Percentiles rank a stretch among this genome's conserved stretches.
These are phyloP conservation scores for Cylindrodendrum hubeiense DNA, from an alignment of 2,329 filamentous ascomycete genomes.

Conservation along the genomic window DNA sequence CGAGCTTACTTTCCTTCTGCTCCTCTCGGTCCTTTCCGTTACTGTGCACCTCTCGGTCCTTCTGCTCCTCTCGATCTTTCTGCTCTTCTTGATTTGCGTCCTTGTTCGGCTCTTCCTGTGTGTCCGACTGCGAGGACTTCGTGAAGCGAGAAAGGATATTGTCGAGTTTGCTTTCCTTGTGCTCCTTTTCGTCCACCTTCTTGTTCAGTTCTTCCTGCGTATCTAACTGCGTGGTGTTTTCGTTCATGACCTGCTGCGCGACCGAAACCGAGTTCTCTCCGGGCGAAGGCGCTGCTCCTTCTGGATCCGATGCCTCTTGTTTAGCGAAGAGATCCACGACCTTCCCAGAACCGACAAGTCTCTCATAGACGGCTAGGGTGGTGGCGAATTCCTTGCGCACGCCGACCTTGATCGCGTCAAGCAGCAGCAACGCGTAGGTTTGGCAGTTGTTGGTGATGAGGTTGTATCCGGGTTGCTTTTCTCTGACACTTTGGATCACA, in stretches of 20 bases:
- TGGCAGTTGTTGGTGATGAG: conserved; percentile 73
- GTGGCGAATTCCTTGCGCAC: conserved; percentile 65
- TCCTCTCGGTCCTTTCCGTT: not conserved
- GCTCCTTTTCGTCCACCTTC: not conserved
- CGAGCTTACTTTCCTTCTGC: not conserved
- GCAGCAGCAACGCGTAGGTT: conserved; percentile 64
- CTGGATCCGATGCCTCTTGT: conserved; percentile 36
- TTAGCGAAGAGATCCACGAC: conserved; percentile 64
- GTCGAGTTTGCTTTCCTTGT: not conserved
- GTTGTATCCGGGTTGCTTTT: conserved; percentile 64
- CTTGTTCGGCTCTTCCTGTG: not conserved
- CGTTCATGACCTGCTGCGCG: conserved; percentile 66
- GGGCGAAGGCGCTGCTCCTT: conserved; percentile 13
- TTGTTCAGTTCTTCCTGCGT: conserved; percentile 48
- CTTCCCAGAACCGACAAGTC: conserved; percentile 61
- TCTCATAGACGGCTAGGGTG: conserved; percentile 65
- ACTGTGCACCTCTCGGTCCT: not conserved
- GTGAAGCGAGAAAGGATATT: conserved; percentile 32
- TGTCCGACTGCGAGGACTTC: not conserved
- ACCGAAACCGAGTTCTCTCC: conserved; percentile 58
- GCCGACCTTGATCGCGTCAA: conserved; percentile 67
- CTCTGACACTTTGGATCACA: conserved; percentile 64
- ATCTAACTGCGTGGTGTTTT: conserved; percentile 65
- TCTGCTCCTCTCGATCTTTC: not conserved
- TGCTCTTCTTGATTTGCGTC: not conserved